Evolutionary conservation across 805 yeast species (phyloP).

Genomic region (Zygotorulaspora chibaensis): DNA sequence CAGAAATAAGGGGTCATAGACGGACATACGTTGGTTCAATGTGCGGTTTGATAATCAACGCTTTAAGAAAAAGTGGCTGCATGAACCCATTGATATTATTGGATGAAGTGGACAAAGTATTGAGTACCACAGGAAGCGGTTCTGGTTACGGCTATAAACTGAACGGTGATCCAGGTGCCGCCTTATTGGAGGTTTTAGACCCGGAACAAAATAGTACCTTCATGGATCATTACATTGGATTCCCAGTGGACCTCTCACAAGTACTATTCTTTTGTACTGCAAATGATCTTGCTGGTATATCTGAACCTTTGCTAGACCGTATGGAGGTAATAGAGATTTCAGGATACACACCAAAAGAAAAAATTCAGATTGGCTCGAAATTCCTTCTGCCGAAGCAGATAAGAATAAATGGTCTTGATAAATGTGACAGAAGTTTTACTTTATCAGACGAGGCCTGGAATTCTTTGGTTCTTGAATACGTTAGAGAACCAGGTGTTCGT

Average conservation of each 20-base stretch:
- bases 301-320: conserved; percentile 76
- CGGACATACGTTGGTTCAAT: conserved; percentile 89
- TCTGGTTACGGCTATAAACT: conserved; percentile 32
- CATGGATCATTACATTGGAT: conserved; percentile 78
- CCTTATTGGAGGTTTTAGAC: conserved; percentile 79
- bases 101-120: conserved; percentile 81
- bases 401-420: conserved; percentile 56
- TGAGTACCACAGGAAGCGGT: conserved; percentile 37
- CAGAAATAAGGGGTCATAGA: conserved; percentile 86
- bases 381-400: conserved; percentile 75
- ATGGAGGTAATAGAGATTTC: conserved; percentile 75
- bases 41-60: conserved; percentile 81
- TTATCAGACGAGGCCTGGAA: conserved; percentile 54
- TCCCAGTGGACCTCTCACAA: conserved; percentile 80
- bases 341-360: conserved; percentile 78
- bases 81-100: conserved; percentile 80
- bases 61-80: conserved; percentile 65
- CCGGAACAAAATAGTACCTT: conserved; percentile 82
- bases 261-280: conserved; percentile 84
- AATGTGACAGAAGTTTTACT: conserved; percentile 33
- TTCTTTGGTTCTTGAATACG: conserved; percentile 61
- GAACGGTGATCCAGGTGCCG: conserved; percentile 89
- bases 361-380: conserved; percentile 61
- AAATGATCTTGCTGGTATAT: conserved; percentile 64
- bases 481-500: conserved; percentile 85